phyloP scores from a whole-genome alignment of 2,329 filamentous ascomycete genomes.

The Phoma sp. region DNA sequence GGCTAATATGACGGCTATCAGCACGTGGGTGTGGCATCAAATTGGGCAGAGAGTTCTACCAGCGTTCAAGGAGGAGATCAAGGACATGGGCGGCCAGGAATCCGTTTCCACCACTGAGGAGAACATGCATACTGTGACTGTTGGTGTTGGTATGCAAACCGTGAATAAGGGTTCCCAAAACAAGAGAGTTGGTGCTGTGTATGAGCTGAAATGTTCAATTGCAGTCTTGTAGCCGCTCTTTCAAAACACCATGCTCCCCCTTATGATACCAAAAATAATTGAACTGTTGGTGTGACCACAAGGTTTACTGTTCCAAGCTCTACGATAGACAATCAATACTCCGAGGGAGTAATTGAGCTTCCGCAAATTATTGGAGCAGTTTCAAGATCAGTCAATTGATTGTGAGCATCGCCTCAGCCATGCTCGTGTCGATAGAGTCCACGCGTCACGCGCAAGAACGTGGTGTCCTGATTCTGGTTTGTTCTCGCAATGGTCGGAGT shows the following conservation, averaged over 20 bases:
- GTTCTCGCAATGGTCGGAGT: not conserved
- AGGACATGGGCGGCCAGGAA: conserved; percentile 68
- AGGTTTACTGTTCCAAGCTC: no score
- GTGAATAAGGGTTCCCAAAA: no score
- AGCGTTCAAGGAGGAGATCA: conserved; percentile 60
- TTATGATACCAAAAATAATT: no score
- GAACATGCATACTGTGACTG: conserved; percentile 20
- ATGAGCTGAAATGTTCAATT: no score
- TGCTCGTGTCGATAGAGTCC: no score
- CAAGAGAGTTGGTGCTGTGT: no score
- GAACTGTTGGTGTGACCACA: no score
- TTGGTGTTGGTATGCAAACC: no score
- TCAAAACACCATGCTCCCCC: no score
- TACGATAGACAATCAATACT: not conserved
- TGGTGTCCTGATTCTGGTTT: not conserved
- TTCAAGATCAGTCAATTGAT: not conserved
- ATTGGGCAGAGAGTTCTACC: conserved; percentile 36
- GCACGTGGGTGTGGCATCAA: not conserved
- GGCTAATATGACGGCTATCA: conserved; percentile 44
- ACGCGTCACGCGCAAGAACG: not conserved
- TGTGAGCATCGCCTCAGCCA: no score
- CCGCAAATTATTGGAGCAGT: not conserved
- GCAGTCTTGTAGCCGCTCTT: no score
- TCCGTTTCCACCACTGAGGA: conserved; percentile 59
- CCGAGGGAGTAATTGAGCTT: conserved; percentile 3